Conservation (phyloP, 768 basidiomycete species). For the Mycena leptocephala region DNA sequence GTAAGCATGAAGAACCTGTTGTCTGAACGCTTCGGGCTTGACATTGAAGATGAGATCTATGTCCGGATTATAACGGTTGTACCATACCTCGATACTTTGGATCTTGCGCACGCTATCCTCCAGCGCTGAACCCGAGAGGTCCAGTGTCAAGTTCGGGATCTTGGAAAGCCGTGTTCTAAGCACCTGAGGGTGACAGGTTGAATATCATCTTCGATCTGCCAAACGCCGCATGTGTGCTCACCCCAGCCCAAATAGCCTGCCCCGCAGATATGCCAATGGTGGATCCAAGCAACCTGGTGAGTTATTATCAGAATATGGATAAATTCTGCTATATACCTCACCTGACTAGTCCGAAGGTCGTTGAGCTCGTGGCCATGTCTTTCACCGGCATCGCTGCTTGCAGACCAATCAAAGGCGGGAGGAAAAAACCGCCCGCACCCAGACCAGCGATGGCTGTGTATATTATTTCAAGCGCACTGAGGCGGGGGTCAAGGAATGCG, state of each 20-base stretch:
- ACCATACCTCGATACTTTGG: slow-evolving; percentile 17
- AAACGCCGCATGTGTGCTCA: slow-evolving; percentile 42
- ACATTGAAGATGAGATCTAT: background rate
- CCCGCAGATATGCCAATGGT: slow-evolving; percentile 83
- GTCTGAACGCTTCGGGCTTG: slow-evolving; percentile 18
- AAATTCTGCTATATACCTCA: slow-evolving; percentile 47
- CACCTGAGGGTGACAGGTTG: background rate
- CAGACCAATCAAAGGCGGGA: slow-evolving; percentile 79
- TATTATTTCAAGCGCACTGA: slow-evolving; percentile 71
- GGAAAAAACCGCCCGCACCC: slow-evolving; percentile 80
- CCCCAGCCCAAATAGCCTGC: slow-evolving; percentile 78
- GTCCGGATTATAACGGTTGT: background rate
- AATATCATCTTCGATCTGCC: background rate
- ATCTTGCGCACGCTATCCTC: slow-evolving; percentile 19
- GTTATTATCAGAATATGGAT: slow-evolving; percentile 14
- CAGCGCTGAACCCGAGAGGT: slow-evolving; percentile 18
- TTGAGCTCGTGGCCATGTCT: slow-evolving; percentile 89
- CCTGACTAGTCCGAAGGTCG: slow-evolving; percentile 81
- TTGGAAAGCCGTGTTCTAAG: slow-evolving; percentile 9
- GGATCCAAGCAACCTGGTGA: slow-evolving; percentile 74
- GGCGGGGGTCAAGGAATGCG: slow-evolving; percentile 19
- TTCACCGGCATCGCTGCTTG: slow-evolving; percentile 92
- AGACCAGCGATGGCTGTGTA: slow-evolving; percentile 77
- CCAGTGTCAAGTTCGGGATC: slow-evolving; percentile 11
- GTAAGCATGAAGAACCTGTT: slow-evolving; percentile 27